Evolutionary conservation across 1,139 yeast species (phyloP), one percentile per base, ranked within the genome.

Genomic region (Lodderomyces theae): DNA sequence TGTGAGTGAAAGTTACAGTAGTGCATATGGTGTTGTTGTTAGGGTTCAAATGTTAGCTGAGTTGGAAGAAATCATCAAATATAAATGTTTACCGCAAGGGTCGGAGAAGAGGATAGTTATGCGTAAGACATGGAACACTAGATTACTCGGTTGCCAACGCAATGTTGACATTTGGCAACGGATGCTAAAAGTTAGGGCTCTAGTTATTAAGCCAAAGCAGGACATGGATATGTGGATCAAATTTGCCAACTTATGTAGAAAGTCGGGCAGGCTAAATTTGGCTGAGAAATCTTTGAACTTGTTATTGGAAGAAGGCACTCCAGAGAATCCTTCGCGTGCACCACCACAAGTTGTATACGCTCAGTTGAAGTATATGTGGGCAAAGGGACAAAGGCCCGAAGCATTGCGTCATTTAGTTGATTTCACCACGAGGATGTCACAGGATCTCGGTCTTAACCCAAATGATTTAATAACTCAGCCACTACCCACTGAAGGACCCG

Each of bases 221-320:
- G 97, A 94, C 59, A 86, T 90, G 95, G 94, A 88, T 46, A 88
- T 90, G 80, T 89, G 97, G 97, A 92, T 94, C 53, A 90, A 92
- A 60, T 94, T 92, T 72, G 97, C 98, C 23, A 92, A 94, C 54
- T 71, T 94, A 44, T 90, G 98, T 58, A 77, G 98, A 49, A 94
- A 92, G 61, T 86, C 96, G 10, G 96, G 96, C 3, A 73, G 99
- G 49, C 69, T 89, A 51, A 94, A 94, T 13, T 68, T 94, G 46
- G 97, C 98, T 1, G 97, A 92, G 56, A 89, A 90, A 58, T 86
- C 97, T 0, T 71, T 94, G 48, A 86, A 86, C 51, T 77, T 84
- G 5, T 69, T 94, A 42, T 62, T 88, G 22, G 94, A 80, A 50
- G 82, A 73, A 48, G 81, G 81, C 0, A 63, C 74, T 1, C 71